Evolutionary conservation across 2,329 filamentous ascomycete genomes (phyloP).

Genomic region (Ophiostoma perfectum): DNA sequence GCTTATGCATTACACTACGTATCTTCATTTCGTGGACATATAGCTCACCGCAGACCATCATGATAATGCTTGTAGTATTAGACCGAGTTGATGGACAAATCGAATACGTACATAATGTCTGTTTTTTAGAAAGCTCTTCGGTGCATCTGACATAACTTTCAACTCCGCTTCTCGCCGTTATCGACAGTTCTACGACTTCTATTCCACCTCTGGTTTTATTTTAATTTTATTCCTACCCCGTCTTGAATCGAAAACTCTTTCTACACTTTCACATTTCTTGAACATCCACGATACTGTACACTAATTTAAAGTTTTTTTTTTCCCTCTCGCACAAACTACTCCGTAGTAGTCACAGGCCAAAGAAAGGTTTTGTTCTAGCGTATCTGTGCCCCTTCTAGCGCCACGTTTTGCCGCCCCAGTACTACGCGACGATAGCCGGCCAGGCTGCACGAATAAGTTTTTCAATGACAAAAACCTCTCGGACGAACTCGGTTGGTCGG

Average conservation of each 20-base stretch:
- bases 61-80: too few species aligned
- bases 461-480: background rate
- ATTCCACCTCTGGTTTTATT: too few species aligned
- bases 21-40: too few species aligned
- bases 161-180: too few species aligned
- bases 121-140: too few species aligned
- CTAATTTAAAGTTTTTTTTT: background rate
- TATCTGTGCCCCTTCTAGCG: background rate
- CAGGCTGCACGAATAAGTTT: background rate
- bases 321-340: too few species aligned
- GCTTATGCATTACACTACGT: too few species aligned
- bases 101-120: too few species aligned
- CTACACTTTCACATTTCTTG: background rate
- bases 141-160: too few species aligned
- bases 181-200: too few species aligned
- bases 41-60: too few species aligned
- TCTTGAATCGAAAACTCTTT: background rate
- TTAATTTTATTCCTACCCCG: background rate
- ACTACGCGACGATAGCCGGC: conserved; percentile 3
- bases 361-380: background rate
- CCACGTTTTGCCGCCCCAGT: background rate
- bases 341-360: conserved; percentile 2
- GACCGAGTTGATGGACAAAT: too few species aligned
- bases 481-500: background rate
- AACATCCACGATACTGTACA: conserved; percentile 2